These are phyloP conservation scores for Polyrhizophydium stewartii DNA, from an alignment of 371 early-diverging fungal genomes.

Conservation along the genomic window DNA sequence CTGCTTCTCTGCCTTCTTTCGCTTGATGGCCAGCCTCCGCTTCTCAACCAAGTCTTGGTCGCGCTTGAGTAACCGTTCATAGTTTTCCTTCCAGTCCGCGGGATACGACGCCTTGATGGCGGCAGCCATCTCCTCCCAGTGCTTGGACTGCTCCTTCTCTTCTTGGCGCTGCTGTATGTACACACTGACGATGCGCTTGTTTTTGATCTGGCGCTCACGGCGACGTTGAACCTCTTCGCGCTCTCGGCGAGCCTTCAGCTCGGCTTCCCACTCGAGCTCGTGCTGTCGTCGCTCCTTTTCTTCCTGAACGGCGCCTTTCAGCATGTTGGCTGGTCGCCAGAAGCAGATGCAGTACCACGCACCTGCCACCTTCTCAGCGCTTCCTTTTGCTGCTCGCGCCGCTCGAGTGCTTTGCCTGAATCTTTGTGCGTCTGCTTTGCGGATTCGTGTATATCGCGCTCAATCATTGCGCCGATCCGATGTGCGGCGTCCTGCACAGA, in stretches of 20 bases:
- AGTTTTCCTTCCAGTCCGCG: too few relatives aligned
- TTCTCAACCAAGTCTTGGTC: too few relatives aligned
- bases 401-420: constrained; percentile 4
- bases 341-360: neutral
- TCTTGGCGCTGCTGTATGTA: too few relatives aligned
- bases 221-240: too few relatives aligned
- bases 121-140: too few relatives aligned
- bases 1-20: neutral
- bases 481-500: neutral
- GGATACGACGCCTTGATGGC: too few relatives aligned
- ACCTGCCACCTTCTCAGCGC: neutral
- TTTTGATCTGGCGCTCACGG: too few relatives aligned
- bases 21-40: neutral
- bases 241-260: neutral
- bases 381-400: neutral
- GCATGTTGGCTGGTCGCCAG: neutral
- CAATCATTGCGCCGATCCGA: neutral
- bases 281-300: neutral
- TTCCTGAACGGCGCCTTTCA: neutral
- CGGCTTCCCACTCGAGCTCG: neutral
- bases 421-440: constrained; percentile 5
- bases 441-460: constrained; percentile 12
- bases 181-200: too few relatives aligned
- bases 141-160: too few relatives aligned
- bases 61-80: too few relatives aligned